Percentiles rank a stretch among this genome's conserved stretches.
phyloP scores from a whole-genome alignment of 2,329 filamentous ascomycete species.

The Ceratocystis variospora region DNA sequence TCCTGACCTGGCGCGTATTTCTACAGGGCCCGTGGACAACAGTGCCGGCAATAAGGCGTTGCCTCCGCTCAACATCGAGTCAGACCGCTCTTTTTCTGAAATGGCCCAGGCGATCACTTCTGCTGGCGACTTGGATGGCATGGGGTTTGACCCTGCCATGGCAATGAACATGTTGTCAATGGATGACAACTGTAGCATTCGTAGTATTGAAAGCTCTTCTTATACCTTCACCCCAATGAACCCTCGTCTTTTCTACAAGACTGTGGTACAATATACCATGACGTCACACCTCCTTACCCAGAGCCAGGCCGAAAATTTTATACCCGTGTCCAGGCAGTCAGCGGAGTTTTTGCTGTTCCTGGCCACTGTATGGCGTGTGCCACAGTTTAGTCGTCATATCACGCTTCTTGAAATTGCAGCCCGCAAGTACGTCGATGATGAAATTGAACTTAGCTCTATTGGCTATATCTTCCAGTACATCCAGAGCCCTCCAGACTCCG shows the following conservation, averaged over 20 bases:
- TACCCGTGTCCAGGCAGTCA: constrained; percentile 60
- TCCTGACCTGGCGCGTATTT: constrained; percentile 69
- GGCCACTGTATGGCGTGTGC: constrained; percentile 76
- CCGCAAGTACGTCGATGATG: constrained; percentile 72
- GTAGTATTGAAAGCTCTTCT: constrained; percentile 46
- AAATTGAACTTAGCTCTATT: constrained; percentile 66
- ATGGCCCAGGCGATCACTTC: constrained; percentile 39
- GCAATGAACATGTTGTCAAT: constrained; percentile 54
- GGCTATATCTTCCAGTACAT: constrained; percentile 54
- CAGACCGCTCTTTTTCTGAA: constrained; percentile 41
- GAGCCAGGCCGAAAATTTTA: constrained; percentile 35
- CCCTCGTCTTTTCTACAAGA: constrained; percentile 67
- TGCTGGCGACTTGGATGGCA: constrained; percentile 28
- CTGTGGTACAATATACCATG: constrained; percentile 65
- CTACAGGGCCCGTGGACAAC: constrained; percentile 44
- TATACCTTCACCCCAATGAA: constrained; percentile 88
- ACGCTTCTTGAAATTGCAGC: constrained; percentile 72
- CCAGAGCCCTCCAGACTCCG: constrained; percentile 36
- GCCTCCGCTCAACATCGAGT: constrained; percentile 26
- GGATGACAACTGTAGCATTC: constrained; percentile 37
- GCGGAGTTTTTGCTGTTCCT: constrained; percentile 74
- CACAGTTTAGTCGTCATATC: constrained; percentile 65
- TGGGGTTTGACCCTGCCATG: constrained; percentile 19
- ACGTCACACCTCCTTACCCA: constrained; percentile 38
- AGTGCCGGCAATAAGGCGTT: constrained; percentile 27